Evolutionary conservation across 129 eudicot genomes (phyloP).

Genomic region (Cynara cardunculus): DNA sequence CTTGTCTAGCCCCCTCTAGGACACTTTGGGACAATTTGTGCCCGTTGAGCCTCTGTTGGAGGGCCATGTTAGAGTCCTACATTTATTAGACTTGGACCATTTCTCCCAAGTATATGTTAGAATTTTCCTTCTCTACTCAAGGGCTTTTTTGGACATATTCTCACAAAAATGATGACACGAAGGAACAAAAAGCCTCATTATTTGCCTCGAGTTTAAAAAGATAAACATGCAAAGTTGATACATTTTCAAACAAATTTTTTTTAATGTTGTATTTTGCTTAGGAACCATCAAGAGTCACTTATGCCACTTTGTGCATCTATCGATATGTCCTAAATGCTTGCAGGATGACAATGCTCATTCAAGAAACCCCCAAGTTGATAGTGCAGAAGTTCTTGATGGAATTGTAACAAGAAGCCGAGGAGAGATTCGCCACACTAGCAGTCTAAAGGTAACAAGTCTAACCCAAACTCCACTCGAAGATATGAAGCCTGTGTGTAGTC

Average conservation of each 20-base stretch:
- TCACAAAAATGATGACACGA: slow-evolving; percentile 25
- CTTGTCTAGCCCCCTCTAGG: no score
- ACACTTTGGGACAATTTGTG: neutral
- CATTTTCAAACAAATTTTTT: neutral
- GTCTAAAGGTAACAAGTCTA: slow-evolving; percentile 65
- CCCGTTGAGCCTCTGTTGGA: slow-evolving; percentile 25
- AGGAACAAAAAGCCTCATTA: neutral
- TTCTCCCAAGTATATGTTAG: neutral
- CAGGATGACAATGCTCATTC: slow-evolving; percentile 56
- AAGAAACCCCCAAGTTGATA: slow-evolving; percentile 41
- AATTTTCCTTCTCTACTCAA: slow-evolving; percentile 12
- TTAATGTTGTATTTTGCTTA: neutral
- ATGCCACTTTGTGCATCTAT: neutral
- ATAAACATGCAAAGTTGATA: neutral
- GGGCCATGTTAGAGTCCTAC: slow-evolving; percentile 38
- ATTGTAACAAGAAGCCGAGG: slow-evolving; percentile 89
- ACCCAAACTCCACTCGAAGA: slow-evolving; percentile 47
- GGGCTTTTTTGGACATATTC: slow-evolving; percentile 18
- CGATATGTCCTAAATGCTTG: slow-evolving; percentile 5
- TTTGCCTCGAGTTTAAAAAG: neutral
- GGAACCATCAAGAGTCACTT: neutral
- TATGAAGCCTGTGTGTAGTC: slow-evolving; percentile 53
- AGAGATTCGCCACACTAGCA: slow-evolving; percentile 58
- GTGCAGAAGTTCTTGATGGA: slow-evolving; percentile 74
- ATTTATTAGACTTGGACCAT: neutral